Percentiles rank a stretch among this genome's conserved stretches.
phyloP scores from a whole-genome alignment of 441 rosid species.

The Erodium chrysanthum region DNA sequence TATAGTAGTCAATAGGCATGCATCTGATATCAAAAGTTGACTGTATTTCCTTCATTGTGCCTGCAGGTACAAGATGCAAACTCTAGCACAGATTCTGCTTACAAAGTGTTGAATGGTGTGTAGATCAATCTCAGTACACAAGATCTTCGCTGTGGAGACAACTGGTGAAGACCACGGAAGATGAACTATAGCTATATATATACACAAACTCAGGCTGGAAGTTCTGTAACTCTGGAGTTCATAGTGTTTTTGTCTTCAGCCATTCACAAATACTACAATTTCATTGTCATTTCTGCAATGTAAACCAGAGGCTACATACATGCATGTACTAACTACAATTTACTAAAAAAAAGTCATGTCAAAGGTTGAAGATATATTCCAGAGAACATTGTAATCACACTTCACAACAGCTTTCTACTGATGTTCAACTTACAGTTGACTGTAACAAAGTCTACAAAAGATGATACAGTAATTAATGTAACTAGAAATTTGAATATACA shows the following conservation, averaged over 20 bases:
- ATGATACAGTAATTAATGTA: not conserved
- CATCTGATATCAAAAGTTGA: not conserved
- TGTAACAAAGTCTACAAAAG: not conserved
- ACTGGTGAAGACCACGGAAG: not conserved
- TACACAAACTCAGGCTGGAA: too few species aligned
- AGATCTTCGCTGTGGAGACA: not conserved
- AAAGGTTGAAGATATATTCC: not conserved
- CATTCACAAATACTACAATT: not conserved
- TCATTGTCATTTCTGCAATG: not conserved
- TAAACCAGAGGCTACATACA: not conserved
- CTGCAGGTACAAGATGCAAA: not conserved
- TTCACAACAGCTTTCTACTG: not conserved
- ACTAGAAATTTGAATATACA: slow-evolving; percentile 2
- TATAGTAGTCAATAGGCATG: not conserved
- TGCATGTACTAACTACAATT: not conserved
- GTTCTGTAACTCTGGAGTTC: not conserved
- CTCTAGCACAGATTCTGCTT: not conserved
- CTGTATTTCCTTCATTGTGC: not conserved
- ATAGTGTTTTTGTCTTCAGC: not conserved
- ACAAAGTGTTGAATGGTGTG: not conserved
- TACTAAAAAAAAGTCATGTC: not conserved
- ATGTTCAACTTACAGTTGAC: not conserved
- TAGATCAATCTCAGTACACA: too few species aligned
- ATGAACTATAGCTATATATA: too few species aligned
- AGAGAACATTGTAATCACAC: not conserved